Conservation (phyloP, 495 filamentous ascomycete species). For the Hypoxylon subgilvum region DNA sequence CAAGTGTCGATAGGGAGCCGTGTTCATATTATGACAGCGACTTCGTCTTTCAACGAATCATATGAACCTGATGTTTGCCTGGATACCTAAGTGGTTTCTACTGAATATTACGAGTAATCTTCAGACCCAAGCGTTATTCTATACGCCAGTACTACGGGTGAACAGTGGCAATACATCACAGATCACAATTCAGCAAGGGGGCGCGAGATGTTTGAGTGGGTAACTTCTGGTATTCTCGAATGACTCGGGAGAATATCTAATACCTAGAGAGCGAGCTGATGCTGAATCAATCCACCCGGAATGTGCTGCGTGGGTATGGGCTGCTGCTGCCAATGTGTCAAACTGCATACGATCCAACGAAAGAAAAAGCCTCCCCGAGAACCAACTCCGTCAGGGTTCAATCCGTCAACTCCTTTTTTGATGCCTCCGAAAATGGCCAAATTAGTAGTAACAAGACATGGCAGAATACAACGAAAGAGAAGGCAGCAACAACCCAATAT, state of each 20-base stretch:
- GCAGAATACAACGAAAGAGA: slow-evolving; percentile 36
- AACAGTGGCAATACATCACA: neutral
- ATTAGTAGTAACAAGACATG: slow-evolving; percentile 42
- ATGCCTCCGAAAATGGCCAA: slow-evolving; percentile 26
- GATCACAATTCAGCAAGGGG: neutral
- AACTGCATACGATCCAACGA: slow-evolving; percentile 35
- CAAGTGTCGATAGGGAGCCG: no score
- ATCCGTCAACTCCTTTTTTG: slow-evolving; percentile 9
- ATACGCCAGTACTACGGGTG: no score
- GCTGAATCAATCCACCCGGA: slow-evolving; percentile 45
- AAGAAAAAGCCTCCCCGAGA: slow-evolving; percentile 28
- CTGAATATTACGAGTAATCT: no score
- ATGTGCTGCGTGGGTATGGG: slow-evolving; percentile 15
- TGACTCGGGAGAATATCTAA: slow-evolving; percentile 52
- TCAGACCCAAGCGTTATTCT: no score
- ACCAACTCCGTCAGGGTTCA: slow-evolving; percentile 15
- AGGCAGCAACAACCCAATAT: slow-evolving; percentile 31
- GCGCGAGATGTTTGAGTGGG: slow-evolving; percentile 47
- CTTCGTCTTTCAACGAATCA: no score
- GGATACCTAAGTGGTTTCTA: no score
- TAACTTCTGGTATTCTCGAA: slow-evolving; percentile 63
- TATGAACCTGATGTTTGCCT: no score
- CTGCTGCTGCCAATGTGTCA: slow-evolving; percentile 39
- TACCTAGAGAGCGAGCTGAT: slow-evolving; percentile 64
- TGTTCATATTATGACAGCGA: no score